Percentiles rank a stretch among this genome's conserved stretches.
Conservation (phyloP, 805 yeast species). For the Candida parachauliodes region DNA sequence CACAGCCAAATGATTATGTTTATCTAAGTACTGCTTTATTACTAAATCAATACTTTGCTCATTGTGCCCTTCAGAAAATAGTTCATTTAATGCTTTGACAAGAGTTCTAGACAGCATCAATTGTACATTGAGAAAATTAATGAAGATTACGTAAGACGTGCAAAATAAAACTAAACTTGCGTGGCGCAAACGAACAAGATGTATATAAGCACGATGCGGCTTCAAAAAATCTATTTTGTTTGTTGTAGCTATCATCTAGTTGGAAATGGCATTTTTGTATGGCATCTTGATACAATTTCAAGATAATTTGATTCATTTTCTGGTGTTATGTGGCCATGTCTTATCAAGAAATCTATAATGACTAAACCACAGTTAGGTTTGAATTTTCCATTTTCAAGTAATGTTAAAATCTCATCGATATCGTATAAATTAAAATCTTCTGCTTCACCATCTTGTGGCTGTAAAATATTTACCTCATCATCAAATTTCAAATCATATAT, state of each 20-base stretch:
- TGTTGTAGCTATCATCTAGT: conserved; percentile 13
- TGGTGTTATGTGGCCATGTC: conserved; percentile 71
- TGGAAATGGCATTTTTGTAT: conserved; percentile 72
- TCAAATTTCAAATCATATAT: conserved; percentile 66
- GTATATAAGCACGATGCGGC: too few relatives aligned
- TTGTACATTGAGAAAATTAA: too few relatives aligned
- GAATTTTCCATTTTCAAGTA: conserved; percentile 59
- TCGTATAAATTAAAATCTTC: conserved; percentile 65
- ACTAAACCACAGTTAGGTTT: conserved; percentile 88
- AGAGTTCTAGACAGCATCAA: conserved; percentile 18
- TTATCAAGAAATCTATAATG: conserved; percentile 77
- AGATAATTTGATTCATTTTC: conserved; percentile 63
- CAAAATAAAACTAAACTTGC: too few relatives aligned
- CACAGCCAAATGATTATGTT: conserved; percentile 33
- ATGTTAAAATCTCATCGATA: conserved; percentile 50
- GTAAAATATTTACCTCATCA: conserved; percentile 43
- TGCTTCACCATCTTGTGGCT: conserved; percentile 53
- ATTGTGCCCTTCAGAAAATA: conserved; percentile 22
- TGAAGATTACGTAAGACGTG: too few relatives aligned
- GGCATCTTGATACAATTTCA: conserved; percentile 59
- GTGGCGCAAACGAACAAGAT: too few relatives aligned
- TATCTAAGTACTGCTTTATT: conserved; percentile 18
- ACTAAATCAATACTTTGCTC: conserved; percentile 6
- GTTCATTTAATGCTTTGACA: conserved; percentile 20
- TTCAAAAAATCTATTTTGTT: too few relatives aligned